Percentiles rank a stretch among this genome's conserved stretches.
Conservation (phyloP, 2,329 filamentous ascomycete species). For the Hypomyces rosellus region DNA sequence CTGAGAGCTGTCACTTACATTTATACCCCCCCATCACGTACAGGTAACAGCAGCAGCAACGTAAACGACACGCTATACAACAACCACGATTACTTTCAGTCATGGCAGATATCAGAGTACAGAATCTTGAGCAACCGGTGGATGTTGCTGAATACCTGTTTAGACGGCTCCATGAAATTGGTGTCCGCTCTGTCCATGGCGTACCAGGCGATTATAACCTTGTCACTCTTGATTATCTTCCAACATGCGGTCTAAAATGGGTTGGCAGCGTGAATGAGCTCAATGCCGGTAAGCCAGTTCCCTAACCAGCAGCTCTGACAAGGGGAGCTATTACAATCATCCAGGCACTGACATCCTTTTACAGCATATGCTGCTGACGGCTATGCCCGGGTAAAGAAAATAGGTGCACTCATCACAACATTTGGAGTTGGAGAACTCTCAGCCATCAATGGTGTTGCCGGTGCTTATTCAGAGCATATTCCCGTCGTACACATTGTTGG, state of each 20-base stretch:
- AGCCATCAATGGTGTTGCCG: slow-evolving; percentile 66
- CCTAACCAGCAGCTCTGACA: neutral
- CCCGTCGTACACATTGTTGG: slow-evolving; percentile 65
- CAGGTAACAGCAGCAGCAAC: neutral
- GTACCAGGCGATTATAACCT: slow-evolving; percentile 72
- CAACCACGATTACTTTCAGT: neutral
- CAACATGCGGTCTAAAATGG: slow-evolving; percentile 54
- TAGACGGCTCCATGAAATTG: slow-evolving; percentile 55
- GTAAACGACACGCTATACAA: neutral
- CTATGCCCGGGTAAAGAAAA: slow-evolving; percentile 66
- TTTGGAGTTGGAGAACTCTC: slow-evolving; percentile 73
- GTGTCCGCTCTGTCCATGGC: slow-evolving; percentile 59
- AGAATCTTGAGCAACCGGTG: slow-evolving; percentile 41
- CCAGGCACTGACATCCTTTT: slow-evolving; percentile 11
- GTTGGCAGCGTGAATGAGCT: slow-evolving; percentile 67
- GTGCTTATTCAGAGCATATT: slow-evolving; percentile 67
- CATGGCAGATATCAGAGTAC: slow-evolving; percentile 34
- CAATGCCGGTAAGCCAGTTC: slow-evolving; percentile 52
- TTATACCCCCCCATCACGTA: neutral
- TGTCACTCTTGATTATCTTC: slow-evolving; percentile 59
- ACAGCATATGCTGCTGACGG: slow-evolving; percentile 73
- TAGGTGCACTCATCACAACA: slow-evolving; percentile 65
- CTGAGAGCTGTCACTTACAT: neutral
- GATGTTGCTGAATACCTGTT: slow-evolving; percentile 65
- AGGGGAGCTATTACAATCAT: neutral